Evolutionary conservation across 371 early-diverging fungal species (phyloP).

Genomic region (Mucor indicus): DNA sequence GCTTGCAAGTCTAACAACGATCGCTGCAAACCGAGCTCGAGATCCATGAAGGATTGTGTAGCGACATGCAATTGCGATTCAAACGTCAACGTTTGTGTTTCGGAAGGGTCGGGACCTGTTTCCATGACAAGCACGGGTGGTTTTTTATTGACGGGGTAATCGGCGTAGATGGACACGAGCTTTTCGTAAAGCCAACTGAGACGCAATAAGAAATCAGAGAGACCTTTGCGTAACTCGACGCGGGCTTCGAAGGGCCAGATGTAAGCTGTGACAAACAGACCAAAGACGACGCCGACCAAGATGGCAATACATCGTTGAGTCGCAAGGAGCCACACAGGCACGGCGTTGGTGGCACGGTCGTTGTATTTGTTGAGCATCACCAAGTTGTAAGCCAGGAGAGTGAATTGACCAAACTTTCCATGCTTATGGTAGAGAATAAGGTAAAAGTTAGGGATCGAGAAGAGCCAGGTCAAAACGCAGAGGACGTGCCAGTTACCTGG

Average conservation of each 20-base stretch:
- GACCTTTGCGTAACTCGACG: constrained; percentile 69
- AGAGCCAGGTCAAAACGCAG: constrained; percentile 60
- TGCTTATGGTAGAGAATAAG: constrained; percentile 68
- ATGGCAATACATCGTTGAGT: constrained; percentile 66
- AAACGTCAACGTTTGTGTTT: constrained; percentile 24
- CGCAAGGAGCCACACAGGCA: constrained; percentile 59
- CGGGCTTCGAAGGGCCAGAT: constrained; percentile 87
- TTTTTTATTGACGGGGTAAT: constrained; percentile 18
- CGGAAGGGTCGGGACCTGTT: constrained; percentile 16
- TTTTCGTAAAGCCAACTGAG: constrained; percentile 68
- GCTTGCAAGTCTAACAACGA: constrained; percentile 58
- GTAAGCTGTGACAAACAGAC: constrained; percentile 65
- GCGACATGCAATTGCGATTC: constrained; percentile 36
- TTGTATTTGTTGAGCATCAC: constrained; percentile 77
- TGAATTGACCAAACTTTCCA: constrained; percentile 76
- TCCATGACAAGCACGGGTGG: background rate
- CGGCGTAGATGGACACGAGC: constrained; percentile 63
- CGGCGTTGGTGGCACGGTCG: constrained; percentile 57
- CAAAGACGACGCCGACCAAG: constrained; percentile 68
- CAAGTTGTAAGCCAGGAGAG: constrained; percentile 74
- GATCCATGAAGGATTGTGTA: constrained; percentile 56
- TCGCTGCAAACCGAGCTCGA: constrained; percentile 71
- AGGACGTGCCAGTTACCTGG: constrained; percentile 50
- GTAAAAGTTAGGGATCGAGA: constrained; percentile 71
- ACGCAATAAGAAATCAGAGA: constrained; percentile 63